Conservation (phyloP, 2,329 filamentous ascomycete genomes). For the Colletotrichum sp. region DNA sequence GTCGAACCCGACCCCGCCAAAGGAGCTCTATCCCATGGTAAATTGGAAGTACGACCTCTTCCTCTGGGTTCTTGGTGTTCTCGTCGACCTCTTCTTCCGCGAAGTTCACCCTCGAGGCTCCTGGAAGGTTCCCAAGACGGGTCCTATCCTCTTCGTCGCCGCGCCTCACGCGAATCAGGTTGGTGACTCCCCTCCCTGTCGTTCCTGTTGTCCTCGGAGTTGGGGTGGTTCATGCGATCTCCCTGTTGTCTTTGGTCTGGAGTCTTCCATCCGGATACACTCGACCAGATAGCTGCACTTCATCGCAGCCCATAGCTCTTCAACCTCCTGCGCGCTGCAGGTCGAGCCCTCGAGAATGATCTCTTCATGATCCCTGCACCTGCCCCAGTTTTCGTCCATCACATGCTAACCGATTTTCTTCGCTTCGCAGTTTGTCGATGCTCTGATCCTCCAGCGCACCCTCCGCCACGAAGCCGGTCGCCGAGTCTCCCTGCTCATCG, state of each 20-base stretch:
- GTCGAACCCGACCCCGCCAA: conserved; percentile 34
- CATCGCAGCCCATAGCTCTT: background rate
- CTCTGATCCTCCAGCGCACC: conserved; percentile 89
- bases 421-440: conserved; percentile 81
- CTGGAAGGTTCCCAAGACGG: conserved; percentile 90
- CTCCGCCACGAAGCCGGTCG: conserved; percentile 86
- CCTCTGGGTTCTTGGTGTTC: conserved; percentile 77
- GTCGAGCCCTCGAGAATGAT: background rate
- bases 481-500: conserved; percentile 90
- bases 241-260: background rate
- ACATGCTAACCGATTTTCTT: conserved; percentile 14
- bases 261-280: background rate
- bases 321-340: background rate
- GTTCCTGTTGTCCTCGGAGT: background rate
- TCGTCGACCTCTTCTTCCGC: conserved; percentile 96
- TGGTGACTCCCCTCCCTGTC: background rate
- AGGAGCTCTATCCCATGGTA: conserved; percentile 72
- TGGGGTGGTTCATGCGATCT: background rate
- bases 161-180: conserved; percentile 97
- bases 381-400: conserved; percentile 9
- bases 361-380: background rate
- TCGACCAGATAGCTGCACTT: background rate
- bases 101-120: conserved; percentile 94
- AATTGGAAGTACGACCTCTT: conserved; percentile 80
- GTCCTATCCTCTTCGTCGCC: conserved; percentile 93